Evolutionary conservation across 2,329 filamentous ascomycete genomes (phyloP).

Genomic region (Alternaria sp.): DNA sequence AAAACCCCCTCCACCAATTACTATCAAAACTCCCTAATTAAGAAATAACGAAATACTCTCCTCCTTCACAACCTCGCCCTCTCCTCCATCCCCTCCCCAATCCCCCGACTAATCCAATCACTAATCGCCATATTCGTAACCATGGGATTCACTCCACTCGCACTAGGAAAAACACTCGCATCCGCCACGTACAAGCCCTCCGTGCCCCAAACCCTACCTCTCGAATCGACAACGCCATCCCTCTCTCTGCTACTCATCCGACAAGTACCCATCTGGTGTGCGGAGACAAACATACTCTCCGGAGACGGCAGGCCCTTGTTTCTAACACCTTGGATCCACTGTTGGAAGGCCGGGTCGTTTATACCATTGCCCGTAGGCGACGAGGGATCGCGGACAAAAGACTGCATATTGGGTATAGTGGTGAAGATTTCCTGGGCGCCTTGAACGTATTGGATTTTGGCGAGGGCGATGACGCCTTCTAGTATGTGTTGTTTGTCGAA

Average conservation of each 20-base stretch:
- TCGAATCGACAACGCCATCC: constrained; percentile 56
- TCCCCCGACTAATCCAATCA: constrained; percentile 48
- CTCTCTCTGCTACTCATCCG: constrained; percentile 67
- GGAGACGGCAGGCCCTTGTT: constrained; percentile 61
- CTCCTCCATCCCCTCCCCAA: constrained; percentile 39
- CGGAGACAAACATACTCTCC: constrained; percentile 67
- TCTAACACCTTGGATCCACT: constrained; percentile 66
- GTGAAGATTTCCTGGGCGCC: constrained; percentile 83
- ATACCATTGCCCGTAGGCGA: constrained; percentile 53
- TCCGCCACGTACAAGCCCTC: constrained; percentile 75
- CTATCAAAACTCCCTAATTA: too few species aligned
- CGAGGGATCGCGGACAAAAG: constrained; percentile 64
- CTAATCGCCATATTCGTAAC: constrained; percentile 70
- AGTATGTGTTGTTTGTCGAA: constrained; percentile 77
- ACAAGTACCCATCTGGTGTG: constrained; percentile 83
- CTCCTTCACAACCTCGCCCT: constrained; percentile 27
- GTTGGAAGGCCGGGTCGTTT: constrained; percentile 67
- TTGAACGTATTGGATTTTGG: constrained; percentile 78
- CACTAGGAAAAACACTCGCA: constrained; percentile 77
- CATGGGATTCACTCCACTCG: constrained; percentile 85
- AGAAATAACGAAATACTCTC: too few species aligned
- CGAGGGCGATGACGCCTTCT: constrained; percentile 74
- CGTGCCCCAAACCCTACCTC: constrained; percentile 67
- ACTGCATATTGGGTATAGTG: constrained; percentile 66
- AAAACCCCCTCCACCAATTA: too few species aligned